phyloP scores from a whole-genome alignment of 164 flowering plant species.

The Chloranthus sessilifolius region DNA sequence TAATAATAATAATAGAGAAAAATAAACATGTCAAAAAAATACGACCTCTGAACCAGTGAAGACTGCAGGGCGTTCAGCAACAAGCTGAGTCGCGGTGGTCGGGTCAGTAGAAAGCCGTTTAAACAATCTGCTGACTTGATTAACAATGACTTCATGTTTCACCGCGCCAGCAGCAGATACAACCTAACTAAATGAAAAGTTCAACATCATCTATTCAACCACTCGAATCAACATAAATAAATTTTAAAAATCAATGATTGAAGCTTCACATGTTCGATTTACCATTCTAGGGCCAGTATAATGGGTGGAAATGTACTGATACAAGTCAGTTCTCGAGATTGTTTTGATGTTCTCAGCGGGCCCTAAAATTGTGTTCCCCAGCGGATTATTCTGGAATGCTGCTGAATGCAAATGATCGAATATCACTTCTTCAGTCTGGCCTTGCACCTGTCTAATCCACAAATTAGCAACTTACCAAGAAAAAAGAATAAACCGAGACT shows the following conservation, averaged over 20 bases:
- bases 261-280: not conserved
- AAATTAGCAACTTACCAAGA: not conserved
- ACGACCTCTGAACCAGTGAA: slow-evolving; percentile 89
- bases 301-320: slow-evolving; percentile 12
- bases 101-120: slow-evolving; percentile 27
- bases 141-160: slow-evolving; percentile 13
- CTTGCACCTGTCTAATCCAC: slow-evolving; percentile 16
- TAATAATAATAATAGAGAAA: not conserved
- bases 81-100: slow-evolving; percentile 60
- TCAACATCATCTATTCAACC: too few species aligned
- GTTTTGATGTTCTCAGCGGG: slow-evolving; percentile 12
- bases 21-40: not conserved
- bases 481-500: not conserved
- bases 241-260: too few species aligned
- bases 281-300: slow-evolving; percentile 21
- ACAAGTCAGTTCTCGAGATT: slow-evolving; percentile 14
- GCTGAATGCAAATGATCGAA: slow-evolving; percentile 20
- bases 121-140: slow-evolving; percentile 10
- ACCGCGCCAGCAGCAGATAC: slow-evolving; percentile 19
- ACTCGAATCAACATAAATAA: too few species aligned
- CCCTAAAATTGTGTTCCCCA: slow-evolving; percentile 19
- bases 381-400: slow-evolving; percentile 15
- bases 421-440: slow-evolving; percentile 19
- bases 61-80: slow-evolving; percentile 51
- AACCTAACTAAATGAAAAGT: too few species aligned